These are phyloP conservation scores for Monosporascus cannonballus DNA, from an alignment of 2,329 filamentous ascomycete species.

Conservation along the genomic window DNA sequence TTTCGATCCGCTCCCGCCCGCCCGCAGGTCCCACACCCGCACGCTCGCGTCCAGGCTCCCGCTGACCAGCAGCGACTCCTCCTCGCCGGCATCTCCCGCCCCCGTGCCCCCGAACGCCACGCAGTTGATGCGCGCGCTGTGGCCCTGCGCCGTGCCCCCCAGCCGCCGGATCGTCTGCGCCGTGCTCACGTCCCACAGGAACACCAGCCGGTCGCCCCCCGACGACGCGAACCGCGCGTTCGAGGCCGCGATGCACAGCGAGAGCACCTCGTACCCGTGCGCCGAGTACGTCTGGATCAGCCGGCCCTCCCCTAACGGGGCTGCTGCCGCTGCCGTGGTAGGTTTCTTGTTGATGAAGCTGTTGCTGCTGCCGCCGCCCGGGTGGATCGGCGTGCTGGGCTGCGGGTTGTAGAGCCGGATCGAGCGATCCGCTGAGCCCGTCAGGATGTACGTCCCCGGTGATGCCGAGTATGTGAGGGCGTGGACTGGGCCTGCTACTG, in stretches of 20 bases:
- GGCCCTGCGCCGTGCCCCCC: slow-evolving; percentile 52
- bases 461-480: slow-evolving; percentile 67
- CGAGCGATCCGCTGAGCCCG: slow-evolving; percentile 76
- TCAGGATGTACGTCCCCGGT: slow-evolving; percentile 72
- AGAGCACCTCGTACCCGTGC: slow-evolving; percentile 89
- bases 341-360: slow-evolving; percentile 31
- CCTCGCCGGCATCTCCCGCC: slow-evolving; percentile 72
- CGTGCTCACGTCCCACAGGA: slow-evolving; percentile 88
- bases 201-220: slow-evolving; percentile 85
- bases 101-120: slow-evolving; percentile 15
- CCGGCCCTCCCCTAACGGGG: slow-evolving; percentile 36
- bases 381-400: slow-evolving; percentile 32
- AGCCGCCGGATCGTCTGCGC: slow-evolving; percentile 74
- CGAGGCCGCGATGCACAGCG: slow-evolving; percentile 65
- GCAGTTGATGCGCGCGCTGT: slow-evolving; percentile 69
- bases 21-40: slow-evolving; percentile 66
- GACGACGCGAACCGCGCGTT: slow-evolving; percentile 83
- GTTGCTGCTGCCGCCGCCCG: slow-evolving; percentile 1
- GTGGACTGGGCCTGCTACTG: slow-evolving; percentile 58
- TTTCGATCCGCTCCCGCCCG: slow-evolving; percentile 40
- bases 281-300: slow-evolving; percentile 85
- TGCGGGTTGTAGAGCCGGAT: slow-evolving; percentile 82
- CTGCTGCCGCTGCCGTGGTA: slow-evolving; percentile 16
- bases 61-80: slow-evolving; percentile 65
- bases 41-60: slow-evolving; percentile 72